A percentile compares a stretch with the other conserved stretches of the same genome.
Conservation (phyloP, 768 basidiomycete genomes). For the Fomitopsis pulvina region DNA sequence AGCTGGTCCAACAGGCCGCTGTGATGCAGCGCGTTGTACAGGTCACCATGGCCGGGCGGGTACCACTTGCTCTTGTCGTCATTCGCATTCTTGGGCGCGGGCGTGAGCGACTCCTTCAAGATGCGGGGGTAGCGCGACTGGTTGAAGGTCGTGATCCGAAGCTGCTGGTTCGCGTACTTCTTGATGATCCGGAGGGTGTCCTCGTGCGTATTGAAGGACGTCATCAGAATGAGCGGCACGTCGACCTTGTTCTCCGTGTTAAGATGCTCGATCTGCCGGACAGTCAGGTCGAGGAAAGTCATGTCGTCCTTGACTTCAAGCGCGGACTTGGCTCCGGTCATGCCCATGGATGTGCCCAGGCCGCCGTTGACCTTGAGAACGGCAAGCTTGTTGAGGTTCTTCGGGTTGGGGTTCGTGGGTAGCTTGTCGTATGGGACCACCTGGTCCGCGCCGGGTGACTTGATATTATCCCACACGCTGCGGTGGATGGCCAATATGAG, state of each 20-base stretch:
- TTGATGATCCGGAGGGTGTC: conserved; percentile 95
- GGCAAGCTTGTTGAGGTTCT: conserved; percentile 85
- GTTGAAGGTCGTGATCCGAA: conserved; percentile 88
- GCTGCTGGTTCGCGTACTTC: conserved; percentile 92
- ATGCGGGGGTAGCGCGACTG: conserved; percentile 95
- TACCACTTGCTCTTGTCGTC: conserved; percentile 94
- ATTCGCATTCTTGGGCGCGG: conserved; percentile 68
- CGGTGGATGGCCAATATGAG: not conserved
- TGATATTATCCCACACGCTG: conserved; percentile 45
- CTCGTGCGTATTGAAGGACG: conserved; percentile 97
- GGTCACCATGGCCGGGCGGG: conserved; percentile 94
- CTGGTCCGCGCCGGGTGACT: conserved; percentile 79
- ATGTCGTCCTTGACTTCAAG: conserved; percentile 96
- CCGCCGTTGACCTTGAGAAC: conserved; percentile 95
- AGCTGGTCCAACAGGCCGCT: conserved; percentile 89
- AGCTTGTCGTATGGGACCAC: conserved; percentile 79
- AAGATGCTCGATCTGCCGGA: conserved; percentile 93
- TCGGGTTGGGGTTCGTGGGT: conserved; percentile 46
- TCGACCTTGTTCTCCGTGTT: conserved; percentile 80
- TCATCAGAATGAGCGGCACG: conserved; percentile 98
- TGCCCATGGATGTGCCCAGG: conserved; percentile 85
- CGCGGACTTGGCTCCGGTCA: conserved; percentile 86
- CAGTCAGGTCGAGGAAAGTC: conserved; percentile 94
- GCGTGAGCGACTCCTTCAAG: conserved; percentile 81
- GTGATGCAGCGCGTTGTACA: conserved; percentile 89